These are phyloP conservation scores for Atkinsonella texensis DNA, from an alignment of 2,329 filamentous ascomycete species.

Conservation along the genomic window DNA sequence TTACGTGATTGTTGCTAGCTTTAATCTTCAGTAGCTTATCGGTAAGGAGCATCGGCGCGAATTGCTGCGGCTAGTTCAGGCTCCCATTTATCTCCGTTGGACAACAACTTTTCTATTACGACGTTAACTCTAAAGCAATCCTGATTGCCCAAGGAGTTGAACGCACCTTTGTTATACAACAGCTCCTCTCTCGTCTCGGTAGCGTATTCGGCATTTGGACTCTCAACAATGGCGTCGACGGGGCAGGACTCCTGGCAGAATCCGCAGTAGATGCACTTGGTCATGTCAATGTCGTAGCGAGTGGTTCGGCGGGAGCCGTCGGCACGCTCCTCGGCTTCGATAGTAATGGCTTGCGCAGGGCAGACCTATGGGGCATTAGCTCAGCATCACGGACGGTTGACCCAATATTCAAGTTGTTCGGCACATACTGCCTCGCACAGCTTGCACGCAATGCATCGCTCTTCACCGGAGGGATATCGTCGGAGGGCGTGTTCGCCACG, in stretches of 20 bases:
- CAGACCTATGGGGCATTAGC: conserved; percentile 49
- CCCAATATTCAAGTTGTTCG: background rate
- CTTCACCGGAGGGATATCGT: conserved; percentile 93
- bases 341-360: conserved; percentile 96
- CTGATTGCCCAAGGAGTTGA: background rate
- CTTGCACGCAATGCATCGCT: conserved; percentile 99
- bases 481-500: conserved; percentile 94
- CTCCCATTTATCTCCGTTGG: conserved; percentile 95
- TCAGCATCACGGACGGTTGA: background rate
- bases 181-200: conserved; percentile 76
- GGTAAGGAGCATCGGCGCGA: conserved; percentile 85
- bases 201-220: conserved; percentile 50
- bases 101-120: conserved; percentile 60
- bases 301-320: conserved; percentile 93
- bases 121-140: conserved; percentile 10
- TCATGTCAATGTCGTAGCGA: conserved; percentile 99
- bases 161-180: conserved; percentile 79
- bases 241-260: conserved; percentile 99
- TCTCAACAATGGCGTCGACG: conserved; percentile 76
- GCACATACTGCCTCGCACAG: conserved; percentile 73
- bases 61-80: conserved; percentile 88
- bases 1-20: background rate
- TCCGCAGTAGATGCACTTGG: conserved; percentile 99
- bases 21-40: conserved; percentile 35
- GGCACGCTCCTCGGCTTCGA: conserved; percentile 95